Conservation (phyloP, 805 yeast species). For the Kazachstania kunashirensis region DNA sequence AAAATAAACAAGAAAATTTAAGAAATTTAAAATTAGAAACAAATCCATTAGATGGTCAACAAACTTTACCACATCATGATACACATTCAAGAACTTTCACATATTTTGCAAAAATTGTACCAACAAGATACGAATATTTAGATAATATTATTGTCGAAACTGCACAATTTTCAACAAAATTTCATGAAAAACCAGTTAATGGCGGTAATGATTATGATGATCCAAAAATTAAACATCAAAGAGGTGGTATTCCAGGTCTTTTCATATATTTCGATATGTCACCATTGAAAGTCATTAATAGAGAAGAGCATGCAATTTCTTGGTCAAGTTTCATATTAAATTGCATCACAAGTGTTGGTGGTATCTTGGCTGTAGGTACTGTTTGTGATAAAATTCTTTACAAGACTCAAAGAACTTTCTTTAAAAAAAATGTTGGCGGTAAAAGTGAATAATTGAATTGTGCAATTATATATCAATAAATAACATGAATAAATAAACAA, state of each 20-base stretch:
- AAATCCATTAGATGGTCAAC: constrained; percentile 60
- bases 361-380: constrained; percentile 87
- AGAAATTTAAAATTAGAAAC: constrained; percentile 27
- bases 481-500: constrained; percentile 7
- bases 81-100: constrained; percentile 57
- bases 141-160: constrained; percentile 47
- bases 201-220: constrained; percentile 92
- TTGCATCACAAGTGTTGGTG: constrained; percentile 87
- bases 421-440: neutral
- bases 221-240: constrained; percentile 68
- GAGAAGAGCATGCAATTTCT: constrained; percentile 55
- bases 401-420: constrained; percentile 74
- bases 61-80: constrained; percentile 22
- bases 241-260: constrained; percentile 92
- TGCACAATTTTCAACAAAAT: constrained; percentile 82
- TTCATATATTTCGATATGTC: constrained; percentile 84
- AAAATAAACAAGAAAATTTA: constrained; percentile 1
- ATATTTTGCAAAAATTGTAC: constrained; percentile 82
- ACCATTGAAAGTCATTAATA: constrained; percentile 83
- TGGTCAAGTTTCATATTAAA: constrained; percentile 79
- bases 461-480: no score
- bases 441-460: neutral
- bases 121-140: constrained; percentile 72
- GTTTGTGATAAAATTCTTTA: constrained; percentile 79
- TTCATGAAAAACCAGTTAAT: constrained; percentile 70